A percentile compares a stretch with the other conserved stretches of the same genome.
Evolutionary conservation across 83 land plant species (phyloP).

Genomic region (Larix sibirica): DNA sequence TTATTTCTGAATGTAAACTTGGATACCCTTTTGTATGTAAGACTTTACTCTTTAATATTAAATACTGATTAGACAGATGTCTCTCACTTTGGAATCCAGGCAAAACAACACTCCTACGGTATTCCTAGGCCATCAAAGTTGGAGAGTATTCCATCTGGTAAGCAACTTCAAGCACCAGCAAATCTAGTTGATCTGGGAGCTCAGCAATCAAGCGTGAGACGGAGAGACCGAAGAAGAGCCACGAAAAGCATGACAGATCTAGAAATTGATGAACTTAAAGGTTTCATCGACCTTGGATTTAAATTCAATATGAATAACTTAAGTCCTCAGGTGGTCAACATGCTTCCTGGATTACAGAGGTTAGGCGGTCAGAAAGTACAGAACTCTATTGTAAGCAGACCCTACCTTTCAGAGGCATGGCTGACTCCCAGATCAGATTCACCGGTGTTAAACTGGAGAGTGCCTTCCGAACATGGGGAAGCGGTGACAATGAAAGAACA

Average conservation of each 20-base stretch:
- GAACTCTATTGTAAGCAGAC: slow-evolving; percentile 18
- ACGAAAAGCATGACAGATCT: slow-evolving; percentile 44
- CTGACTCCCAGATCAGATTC: slow-evolving; percentile 34
- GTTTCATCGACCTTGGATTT: slow-evolving; percentile 38
- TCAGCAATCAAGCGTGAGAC: background rate
- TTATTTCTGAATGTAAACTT: background rate
- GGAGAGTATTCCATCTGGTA: background rate
- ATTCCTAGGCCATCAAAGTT: background rate
- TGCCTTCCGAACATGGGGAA: slow-evolving; percentile 16
- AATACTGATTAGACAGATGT: background rate
- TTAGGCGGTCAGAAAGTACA: background rate
- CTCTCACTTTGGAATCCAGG: background rate
- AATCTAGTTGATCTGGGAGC: background rate
- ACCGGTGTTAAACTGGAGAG: slow-evolving; percentile 29
- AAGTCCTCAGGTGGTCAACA: slow-evolving; percentile 30
- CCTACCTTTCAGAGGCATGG: slow-evolving; percentile 67
- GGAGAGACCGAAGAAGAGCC: slow-evolving; percentile 2
- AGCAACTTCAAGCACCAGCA: background rate
- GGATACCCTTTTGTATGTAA: background rate
- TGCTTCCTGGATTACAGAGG: slow-evolving; percentile 44
- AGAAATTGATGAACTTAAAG: slow-evolving; percentile 56
- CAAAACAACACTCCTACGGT: background rate
- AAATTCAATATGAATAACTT: slow-evolving; percentile 4
- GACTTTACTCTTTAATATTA: too few species aligned
- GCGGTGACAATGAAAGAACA: slow-evolving; percentile 55